These are phyloP conservation scores for Lepidium africanum DNA, from an alignment of 345 rosid species.

Conservation along the genomic window DNA sequence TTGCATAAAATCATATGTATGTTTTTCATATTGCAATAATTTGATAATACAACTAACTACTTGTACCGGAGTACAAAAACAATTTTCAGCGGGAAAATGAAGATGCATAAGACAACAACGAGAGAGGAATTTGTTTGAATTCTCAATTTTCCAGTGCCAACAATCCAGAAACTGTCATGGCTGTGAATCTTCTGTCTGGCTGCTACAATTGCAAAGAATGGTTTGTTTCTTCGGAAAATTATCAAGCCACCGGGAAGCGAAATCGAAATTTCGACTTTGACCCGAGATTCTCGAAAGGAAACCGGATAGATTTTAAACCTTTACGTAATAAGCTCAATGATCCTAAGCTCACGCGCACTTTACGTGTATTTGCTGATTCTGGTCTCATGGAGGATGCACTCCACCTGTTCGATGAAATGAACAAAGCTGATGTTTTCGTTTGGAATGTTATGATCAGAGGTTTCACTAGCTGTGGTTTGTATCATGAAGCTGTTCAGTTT, in stretches of 20 bases:
- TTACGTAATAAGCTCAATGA: not conserved
- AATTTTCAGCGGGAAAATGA: slow-evolving; percentile 29
- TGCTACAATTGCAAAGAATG: slow-evolving; percentile 20
- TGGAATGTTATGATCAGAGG: slow-evolving; percentile 76
- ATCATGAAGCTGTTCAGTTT: slow-evolving; percentile 36
- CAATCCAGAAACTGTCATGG: slow-evolving; percentile 16
- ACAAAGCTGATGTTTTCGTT: slow-evolving; percentile 32
- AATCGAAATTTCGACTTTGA: slow-evolving; percentile 1
- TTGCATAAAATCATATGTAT: too few relatives aligned
- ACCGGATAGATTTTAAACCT: not conserved
- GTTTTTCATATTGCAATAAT: too few relatives aligned
- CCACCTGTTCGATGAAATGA: slow-evolving; percentile 65
- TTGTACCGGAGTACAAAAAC: not conserved
- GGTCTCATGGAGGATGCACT: slow-evolving; percentile 47
- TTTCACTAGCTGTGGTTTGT: slow-evolving; percentile 37
- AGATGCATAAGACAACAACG: not conserved
- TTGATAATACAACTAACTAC: not conserved
- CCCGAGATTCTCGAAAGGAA: slow-evolving; percentile 17
- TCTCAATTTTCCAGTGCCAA: not conserved
- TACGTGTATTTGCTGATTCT: slow-evolving; percentile 20
- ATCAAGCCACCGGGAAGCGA: slow-evolving; percentile 1
- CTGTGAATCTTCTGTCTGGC: slow-evolving; percentile 16
- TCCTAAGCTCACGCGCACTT: slow-evolving; percentile 26
- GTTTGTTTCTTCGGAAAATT: slow-evolving; percentile 23
- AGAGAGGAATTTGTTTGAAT: not conserved